Evolutionary conservation across 495 filamentous ascomycete genomes (phyloP), one percentile per base, ranked within the genome.

Genomic region (Pseudomonodictys pantanalensis): DNA sequence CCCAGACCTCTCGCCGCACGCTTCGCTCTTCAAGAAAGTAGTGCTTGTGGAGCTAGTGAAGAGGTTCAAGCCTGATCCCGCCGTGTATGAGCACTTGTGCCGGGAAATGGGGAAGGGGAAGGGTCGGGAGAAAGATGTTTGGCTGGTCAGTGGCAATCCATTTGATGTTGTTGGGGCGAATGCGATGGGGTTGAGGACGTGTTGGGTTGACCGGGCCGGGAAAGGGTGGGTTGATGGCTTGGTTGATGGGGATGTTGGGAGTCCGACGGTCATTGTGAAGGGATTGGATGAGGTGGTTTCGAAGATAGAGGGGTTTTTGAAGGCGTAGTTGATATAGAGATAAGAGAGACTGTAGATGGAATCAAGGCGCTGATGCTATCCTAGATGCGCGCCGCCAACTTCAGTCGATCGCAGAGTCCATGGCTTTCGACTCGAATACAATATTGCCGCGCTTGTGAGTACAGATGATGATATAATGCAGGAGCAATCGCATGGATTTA

Each of bases 111-210:
- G 73, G 53, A 77, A 79, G 42, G 73, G 81, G 10, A 67, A 62
- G 58, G 18, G 50, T 18, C 32, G 73, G n/a, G 65, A 72, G 20
- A 68, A 64, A 0, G 77, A 84, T 23, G 78, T 92, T 3, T 92
- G 86, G 86, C 72, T 93, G 7, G 78, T 93, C 18, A 89, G 82
- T 62, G 79, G 81, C 6, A 96, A 93, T 69, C 85, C 90, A 6
- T 95, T 95, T 69, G 90, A 95, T 68, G 74, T 90, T n/a, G 79
- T 83, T 46, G 85, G 83, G 2, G 78, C 80, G 9, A 72, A 72
- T 49, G 67, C 69, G 6, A 71, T 73, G 2, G 79, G 85, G 7
- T 69, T 92, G 74, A 76, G 79, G 60, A 81, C 85, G 17, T 81
- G 79, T 9, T 92, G 89, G 84, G 80, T 91, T 15, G 87, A 91